Evolutionary conservation across 1,284 basidiomycete genomes (phyloP).

Genomic region (Rhodotorula sp.): DNA sequence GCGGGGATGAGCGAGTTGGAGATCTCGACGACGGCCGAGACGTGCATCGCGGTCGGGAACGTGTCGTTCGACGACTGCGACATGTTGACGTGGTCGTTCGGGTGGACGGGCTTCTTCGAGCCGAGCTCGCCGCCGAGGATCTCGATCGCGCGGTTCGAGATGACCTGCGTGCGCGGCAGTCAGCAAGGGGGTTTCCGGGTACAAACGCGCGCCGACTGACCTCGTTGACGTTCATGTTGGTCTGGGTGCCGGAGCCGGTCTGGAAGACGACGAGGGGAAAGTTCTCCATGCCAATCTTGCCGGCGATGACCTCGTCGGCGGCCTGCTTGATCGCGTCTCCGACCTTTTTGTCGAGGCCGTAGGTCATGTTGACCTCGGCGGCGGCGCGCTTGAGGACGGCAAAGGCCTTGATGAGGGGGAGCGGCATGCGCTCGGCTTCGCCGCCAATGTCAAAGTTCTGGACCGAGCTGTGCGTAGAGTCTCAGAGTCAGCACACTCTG

Average conservation of each 20-base stretch:
- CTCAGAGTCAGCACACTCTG: not conserved
- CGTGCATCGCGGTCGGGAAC: conserved; percentile 99
- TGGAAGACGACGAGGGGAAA: conserved; percentile 99
- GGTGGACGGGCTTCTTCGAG: conserved; percentile 95
- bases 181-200: not conserved
- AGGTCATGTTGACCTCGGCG: conserved; percentile 81
- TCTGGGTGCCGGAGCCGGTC: conserved; percentile 98
- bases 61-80: conserved; percentile 99
- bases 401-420: conserved; percentile 94
- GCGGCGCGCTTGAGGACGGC: conserved; percentile 98
- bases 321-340: conserved; percentile 87
- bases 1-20: conserved; percentile 78
- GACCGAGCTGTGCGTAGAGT: conserved; percentile 63
- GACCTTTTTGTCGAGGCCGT: conserved; percentile 87
- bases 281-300: conserved; percentile 80
- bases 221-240: conserved; percentile 99
- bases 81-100: conserved; percentile 99
- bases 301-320: conserved; percentile 96
- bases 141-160: conserved; percentile 98
- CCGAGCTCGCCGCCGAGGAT: conserved; percentile 92
- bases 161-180: conserved; percentile 63
- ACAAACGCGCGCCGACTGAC: conserved; percentile 48
- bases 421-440: conserved; percentile 84
- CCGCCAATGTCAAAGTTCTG: conserved; percentile 99
- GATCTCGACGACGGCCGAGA: conserved; percentile 91